phyloP scores from a whole-genome alignment of 306 rosid species.

The Cotoneaster glaucophyllus region DNA sequence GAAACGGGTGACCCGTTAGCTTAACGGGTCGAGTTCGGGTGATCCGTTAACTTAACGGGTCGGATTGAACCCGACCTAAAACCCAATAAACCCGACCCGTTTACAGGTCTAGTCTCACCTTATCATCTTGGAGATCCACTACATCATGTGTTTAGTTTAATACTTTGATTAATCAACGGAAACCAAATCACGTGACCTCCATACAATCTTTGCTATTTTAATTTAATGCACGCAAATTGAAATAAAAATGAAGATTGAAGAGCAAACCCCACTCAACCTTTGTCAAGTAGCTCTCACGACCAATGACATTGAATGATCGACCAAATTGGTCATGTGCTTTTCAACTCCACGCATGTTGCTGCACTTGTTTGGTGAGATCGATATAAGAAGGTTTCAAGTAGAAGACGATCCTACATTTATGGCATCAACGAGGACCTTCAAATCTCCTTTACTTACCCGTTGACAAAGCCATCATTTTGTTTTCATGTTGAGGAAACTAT shows the following conservation, averaged over 20 bases:
- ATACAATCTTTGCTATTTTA: not conserved
- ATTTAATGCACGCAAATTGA: not conserved
- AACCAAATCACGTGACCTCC: constrained; percentile 5
- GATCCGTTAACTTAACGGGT: no score
- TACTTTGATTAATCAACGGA: not conserved
- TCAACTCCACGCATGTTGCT: not conserved
- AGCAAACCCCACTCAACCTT: not conserved
- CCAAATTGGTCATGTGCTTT: not conserved
- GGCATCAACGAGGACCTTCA: no score
- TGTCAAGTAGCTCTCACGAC: not conserved
- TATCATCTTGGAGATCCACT: not conserved
- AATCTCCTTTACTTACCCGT: no score
- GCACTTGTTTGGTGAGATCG: not conserved
- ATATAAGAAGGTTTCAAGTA: no score
- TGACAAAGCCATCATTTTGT: no score
- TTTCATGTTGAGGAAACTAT: no score
- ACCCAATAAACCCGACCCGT: no score
- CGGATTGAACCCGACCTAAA: no score
- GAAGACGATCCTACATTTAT: no score
- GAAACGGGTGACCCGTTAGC: no score
- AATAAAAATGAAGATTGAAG: not conserved
- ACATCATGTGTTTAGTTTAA: not conserved
- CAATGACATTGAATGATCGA: not conserved
- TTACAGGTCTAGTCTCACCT: no score
- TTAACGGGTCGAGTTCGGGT: no score